Base-by-base conservation (phyloP, 768 basidiomycete genomes). In the Boletellus emodensis region DNA sequence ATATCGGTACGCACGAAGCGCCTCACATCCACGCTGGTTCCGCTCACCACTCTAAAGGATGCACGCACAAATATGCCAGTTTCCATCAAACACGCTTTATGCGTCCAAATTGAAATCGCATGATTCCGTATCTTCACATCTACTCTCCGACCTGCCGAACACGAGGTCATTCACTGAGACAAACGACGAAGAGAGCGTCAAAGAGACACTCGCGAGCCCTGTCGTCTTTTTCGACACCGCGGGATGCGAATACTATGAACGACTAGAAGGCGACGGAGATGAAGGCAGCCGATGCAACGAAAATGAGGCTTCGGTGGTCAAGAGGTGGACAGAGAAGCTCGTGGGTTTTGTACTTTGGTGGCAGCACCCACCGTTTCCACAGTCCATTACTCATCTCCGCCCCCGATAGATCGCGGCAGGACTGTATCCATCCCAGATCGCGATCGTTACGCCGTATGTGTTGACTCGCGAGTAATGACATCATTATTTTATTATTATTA, bases 181-280 rank as follows among this genome's bases (percentile, higher is more conserved):
- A 22, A 71, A 67, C 22, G 73, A 73, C 1, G 84, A 85, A 36
- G 90, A 87, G 14, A 84, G 88, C 34, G 72, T 78, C 40, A 82
- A 79, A 53, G 95, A 95, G 48, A 67, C 81, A 4, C 71, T 97
- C 6, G 79, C 74, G 3, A 87, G 79, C 0, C 90, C 92, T 1
- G 80, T 97, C 2, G 82, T 94, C 2, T 99, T 98, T 66, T 91
- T 90, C 58, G 96, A 99, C 63, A 99, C 94, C 0, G 82, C 90
- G 4, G 93, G 94, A 0, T 94, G 90, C 58, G 93, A 96, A 64
- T 95, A 90, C 61, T 96, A 85, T 60, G 96, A 98, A 64, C 74
- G 90, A 14, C 63, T 82, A 0, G 87, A 90, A 30, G 85, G 79
- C 0, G 85, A 85, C 49, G 74, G 77, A n/a, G 90, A 92, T 60